Conservation (phyloP, 1,284 basidiomycete species). For the Gomphus sp. region DNA sequence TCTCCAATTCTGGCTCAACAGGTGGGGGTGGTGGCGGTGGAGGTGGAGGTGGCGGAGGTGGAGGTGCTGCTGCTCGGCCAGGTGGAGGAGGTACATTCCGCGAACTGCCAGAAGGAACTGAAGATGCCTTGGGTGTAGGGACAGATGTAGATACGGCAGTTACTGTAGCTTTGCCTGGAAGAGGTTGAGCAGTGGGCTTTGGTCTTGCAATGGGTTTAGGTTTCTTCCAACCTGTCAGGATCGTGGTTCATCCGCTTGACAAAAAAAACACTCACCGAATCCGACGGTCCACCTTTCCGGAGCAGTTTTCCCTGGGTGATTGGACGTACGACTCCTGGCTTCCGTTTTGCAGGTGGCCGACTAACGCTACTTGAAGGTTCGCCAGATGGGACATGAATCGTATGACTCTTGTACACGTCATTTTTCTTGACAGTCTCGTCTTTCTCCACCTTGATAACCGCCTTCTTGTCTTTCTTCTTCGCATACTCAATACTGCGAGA, state of each 20-base stretch:
- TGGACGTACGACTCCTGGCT: conserved; percentile 74
- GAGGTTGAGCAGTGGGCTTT: conserved; percentile 46
- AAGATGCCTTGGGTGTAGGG: conserved; percentile 14
- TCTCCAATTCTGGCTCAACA: conserved; percentile 57
- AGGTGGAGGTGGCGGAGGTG: conserved; percentile 49
- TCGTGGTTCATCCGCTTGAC: conserved; percentile 12
- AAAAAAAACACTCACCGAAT: conserved; percentile 26
- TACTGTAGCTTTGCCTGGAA: conserved; percentile 41
- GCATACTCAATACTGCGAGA: conserved; percentile 67
- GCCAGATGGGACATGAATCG: conserved; percentile 82
- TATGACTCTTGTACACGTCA: conserved; percentile 91
- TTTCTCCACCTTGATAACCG: conserved; percentile 81
- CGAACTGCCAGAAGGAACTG: conserved; percentile 17
- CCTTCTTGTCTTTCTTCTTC: conserved; percentile 97
- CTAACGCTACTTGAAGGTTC: conserved; percentile 80
- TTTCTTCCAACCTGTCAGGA: conserved; percentile 26
- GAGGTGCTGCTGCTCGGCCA: conserved; percentile 7
- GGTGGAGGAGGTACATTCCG: conserved; percentile 11
- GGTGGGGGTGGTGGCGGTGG: conserved; percentile 46
- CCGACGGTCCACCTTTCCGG: conserved; percentile 65
- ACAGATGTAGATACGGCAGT: conserved; percentile 20
- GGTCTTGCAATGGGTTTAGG: conserved; percentile 38
- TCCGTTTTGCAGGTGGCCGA: conserved; percentile 78
- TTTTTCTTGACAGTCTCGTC: conserved; percentile 80
- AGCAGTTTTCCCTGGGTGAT: conserved; percentile 82